Evolutionary conservation across 768 basidiomycete species (phyloP), one percentile per base, ranked within the genome.

Genomic region (Tubosaeta sp.): DNA sequence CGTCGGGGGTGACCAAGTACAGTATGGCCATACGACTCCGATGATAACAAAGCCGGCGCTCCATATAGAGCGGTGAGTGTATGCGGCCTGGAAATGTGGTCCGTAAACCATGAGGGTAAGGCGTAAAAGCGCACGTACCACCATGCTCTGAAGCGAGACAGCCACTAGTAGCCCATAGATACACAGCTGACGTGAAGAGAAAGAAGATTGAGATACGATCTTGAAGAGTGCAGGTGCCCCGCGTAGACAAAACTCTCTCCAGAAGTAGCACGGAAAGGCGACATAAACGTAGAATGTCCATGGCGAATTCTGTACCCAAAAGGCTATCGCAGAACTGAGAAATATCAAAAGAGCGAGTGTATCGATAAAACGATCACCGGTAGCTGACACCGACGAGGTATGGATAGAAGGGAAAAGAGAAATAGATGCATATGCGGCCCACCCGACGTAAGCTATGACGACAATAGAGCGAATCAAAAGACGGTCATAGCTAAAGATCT

Each of bases 261-360:
- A 90, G 65, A 92, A 92, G 68, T 81, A 90, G 29, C 79, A 76
- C 0, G 90, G 88, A 54, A 91, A 91, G 4, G 76, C 63, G 31
- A 83, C 75, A 60, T 94, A 94, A 36, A 88, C 50, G 61, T 86
- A 91, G 59, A 89, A 87, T 4, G 82, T 81, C 77, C 75, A 79
- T 0, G 89, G 86, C 0, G 83, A 81, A 21, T 65, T 70, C 60
- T 91, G 87, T n/a, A 83, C 38, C 34, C 71, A 72, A 61, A 90
- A 89, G 11, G 77, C 59, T 0, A 46, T 50, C 71, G 77, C 82
- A 47, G 77, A 80, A 14, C 50, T 58, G 7, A 60, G 42, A 34
- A 73, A 58, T 2, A 61, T 65, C 9, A 68, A 22, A 7, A 78
- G 38, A 3, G 69, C 59, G 44, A 43, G 58, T 18, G 31, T 55